Evolutionary conservation across 208 protist genomes (phyloP), one percentile per base, ranked within the genome.

Genomic region (Borovskyia barvae): DNA sequence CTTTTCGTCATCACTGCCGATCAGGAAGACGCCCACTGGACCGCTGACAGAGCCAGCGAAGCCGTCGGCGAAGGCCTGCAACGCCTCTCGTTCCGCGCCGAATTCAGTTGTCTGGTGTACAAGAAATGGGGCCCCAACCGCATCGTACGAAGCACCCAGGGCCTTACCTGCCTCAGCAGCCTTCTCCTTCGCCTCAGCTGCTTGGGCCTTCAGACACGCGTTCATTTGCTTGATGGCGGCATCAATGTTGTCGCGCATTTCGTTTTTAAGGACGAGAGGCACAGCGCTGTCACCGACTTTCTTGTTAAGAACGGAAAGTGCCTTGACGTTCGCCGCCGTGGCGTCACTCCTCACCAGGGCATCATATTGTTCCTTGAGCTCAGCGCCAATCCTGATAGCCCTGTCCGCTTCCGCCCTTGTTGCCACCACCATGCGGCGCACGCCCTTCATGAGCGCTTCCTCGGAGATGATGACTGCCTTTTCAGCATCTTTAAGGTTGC

Each of bases 401-500:
- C 79, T 70, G 15, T 61, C 72, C 3, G 92, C 89, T 41, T 75
- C 81, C 12, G 63, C 72, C 42, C 83, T 76, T 11, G 92, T 95
- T 36, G 65, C 75, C 47, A 95, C 77, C 17, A 93, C 85, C 30
- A 97, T 77, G 28, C 92, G 79, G 33, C 89, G 79, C 39, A 97
- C 85, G n/a, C 89, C 92, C 66, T 97, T 97, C 83, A 93, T 95
- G 53, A 99, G 74, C 20, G 89, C 85, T 48, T 97, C 93, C 77
- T 99, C 97, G 40, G 75, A 85, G 19, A 98, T 40, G 51, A 99
- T 95, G 43, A 93, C 85, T 25, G 97, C 98, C 49, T 70, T 33
- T 42, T 95, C 71, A 14, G 93, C 89, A 50, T 98, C 85, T 25
- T 68, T 72, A 8, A 97, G 80, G 42, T 82, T 85, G 24, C 52